These are phyloP conservation scores for Serendipita vermifera DNA, from an alignment of 768 basidiomycete species.

Conservation along the genomic window DNA sequence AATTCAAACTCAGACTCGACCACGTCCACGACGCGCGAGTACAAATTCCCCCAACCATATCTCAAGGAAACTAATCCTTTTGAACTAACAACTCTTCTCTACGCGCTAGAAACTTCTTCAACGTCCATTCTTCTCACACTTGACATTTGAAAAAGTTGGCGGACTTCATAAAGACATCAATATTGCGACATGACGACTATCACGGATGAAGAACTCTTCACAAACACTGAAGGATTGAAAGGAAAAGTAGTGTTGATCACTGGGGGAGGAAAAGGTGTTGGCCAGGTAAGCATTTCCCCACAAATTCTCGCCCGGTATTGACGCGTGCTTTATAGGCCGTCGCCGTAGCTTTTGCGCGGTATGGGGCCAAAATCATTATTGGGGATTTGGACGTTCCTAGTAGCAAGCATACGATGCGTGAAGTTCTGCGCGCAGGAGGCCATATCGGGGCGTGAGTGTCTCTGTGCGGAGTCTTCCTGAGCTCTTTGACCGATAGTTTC, in stretches of 20 bases:
- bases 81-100: no score
- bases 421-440: slow-evolving; percentile 35
- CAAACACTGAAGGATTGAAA: slow-evolving; percentile 29
- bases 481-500: background rate
- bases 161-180: no score
- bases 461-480: no score
- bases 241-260: slow-evolving; percentile 42
- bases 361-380: slow-evolving; percentile 39
- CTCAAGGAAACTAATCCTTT: no score
- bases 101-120: no score
- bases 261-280: slow-evolving; percentile 24
- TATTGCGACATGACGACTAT: slow-evolving; percentile 31
- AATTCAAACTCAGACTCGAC: no score
- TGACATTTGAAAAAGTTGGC: no score
- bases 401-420: slow-evolving; percentile 29
- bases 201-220: slow-evolving; percentile 35
- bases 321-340: slow-evolving; percentile 30
- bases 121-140: no score
- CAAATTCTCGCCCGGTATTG: slow-evolving; percentile 36
- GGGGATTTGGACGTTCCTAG: slow-evolving; percentile 36
- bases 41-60: no score
- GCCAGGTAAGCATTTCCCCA: background rate
- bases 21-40: no score
- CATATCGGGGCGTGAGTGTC: slow-evolving; percentile 20
- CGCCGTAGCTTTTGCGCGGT: slow-evolving; percentile 34